Evolutionary conservation across 2,329 filamentous ascomycete species (phyloP).

Genomic region (Hyphodiscus sp.): DNA sequence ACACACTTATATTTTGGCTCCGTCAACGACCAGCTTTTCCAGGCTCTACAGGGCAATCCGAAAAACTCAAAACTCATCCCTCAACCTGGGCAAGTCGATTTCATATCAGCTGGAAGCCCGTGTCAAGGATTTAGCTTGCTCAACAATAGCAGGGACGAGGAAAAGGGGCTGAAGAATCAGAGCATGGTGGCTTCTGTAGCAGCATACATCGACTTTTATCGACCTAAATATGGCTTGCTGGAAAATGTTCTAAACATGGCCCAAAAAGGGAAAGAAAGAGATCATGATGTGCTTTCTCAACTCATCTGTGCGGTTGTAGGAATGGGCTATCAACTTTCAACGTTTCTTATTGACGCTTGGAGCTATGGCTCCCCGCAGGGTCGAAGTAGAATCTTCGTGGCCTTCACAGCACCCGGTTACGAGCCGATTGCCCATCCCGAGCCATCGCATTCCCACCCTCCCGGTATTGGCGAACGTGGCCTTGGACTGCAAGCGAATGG

Average conservation of each 20-base stretch:
- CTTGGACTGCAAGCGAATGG: slow-evolving; percentile 57
- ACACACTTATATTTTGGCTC: slow-evolving; percentile 61
- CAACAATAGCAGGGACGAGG: slow-evolving; percentile 51
- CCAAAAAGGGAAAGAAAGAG: slow-evolving; percentile 35
- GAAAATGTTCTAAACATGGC: slow-evolving; percentile 70
- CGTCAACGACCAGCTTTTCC: slow-evolving; percentile 59
- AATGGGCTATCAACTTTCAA: slow-evolving; percentile 68
- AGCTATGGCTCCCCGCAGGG: slow-evolving; percentile 59
- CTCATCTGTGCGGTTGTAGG: slow-evolving; percentile 67
- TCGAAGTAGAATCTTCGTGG: slow-evolving; percentile 63
- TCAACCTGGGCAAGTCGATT: slow-evolving; percentile 55
- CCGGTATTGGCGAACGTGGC: slow-evolving; percentile 25
- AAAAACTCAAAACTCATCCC: slow-evolving; percentile 41
- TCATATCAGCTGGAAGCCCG: slow-evolving; percentile 67
- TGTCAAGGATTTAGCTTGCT: slow-evolving; percentile 69
- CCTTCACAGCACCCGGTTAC: slow-evolving; percentile 62
- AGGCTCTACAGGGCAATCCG: slow-evolving; percentile 47
- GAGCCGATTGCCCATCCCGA: slow-evolving; percentile 48
- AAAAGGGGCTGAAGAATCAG: slow-evolving; percentile 58
- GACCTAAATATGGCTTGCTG: slow-evolving; percentile 66
- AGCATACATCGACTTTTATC: slow-evolving; percentile 67
- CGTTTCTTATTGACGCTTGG: slow-evolving; percentile 64
- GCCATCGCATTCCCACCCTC: slow-evolving; percentile 57
- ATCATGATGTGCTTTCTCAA: slow-evolving; percentile 65
- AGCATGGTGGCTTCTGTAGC: slow-evolving; percentile 73